Conservation (phyloP, 1,284 basidiomycete species). For the Tetrapyrgos nigripes region DNA sequence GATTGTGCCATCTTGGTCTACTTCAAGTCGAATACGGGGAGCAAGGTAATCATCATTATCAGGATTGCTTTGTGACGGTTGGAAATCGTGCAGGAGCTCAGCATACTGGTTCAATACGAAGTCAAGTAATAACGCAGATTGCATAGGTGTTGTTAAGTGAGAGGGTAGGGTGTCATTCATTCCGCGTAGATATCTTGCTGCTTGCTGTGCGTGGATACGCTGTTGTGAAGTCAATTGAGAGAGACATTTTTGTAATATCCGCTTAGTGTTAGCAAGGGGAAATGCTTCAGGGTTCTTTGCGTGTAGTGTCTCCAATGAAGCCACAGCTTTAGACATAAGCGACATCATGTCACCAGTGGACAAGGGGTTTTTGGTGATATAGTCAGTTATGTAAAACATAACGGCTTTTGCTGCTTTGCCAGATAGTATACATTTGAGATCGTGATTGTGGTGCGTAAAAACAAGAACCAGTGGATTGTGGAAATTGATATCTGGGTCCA, state of each 20-base stretch:
- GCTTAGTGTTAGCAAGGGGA: slow-evolving; percentile 28
- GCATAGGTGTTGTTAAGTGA: slow-evolving; percentile 7
- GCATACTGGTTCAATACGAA: not conserved
- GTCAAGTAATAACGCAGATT: slow-evolving; percentile 1
- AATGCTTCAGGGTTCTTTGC: slow-evolving; percentile 13
- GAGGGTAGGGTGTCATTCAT: slow-evolving; percentile 10
- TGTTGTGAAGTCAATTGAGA: slow-evolving; percentile 24
- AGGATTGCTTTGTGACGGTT: no score
- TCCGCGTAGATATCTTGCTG: slow-evolving; percentile 26
- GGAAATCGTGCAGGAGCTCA: not conserved
- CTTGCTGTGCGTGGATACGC: slow-evolving; percentile 32
- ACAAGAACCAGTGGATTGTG: slow-evolving; percentile 28
- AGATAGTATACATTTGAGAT: slow-evolving; percentile 33
- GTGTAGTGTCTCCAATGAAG: slow-evolving; percentile 27
- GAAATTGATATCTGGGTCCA: slow-evolving; percentile 31
- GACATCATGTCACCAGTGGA: slow-evolving; percentile 23
- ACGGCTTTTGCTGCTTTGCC: slow-evolving; percentile 34
- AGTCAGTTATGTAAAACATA: slow-evolving; percentile 37
- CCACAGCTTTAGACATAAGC: slow-evolving; percentile 18
- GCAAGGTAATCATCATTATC: not conserved
- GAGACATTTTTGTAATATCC: slow-evolving; percentile 25
- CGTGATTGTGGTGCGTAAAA: slow-evolving; percentile 34
- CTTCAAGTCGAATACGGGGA: not conserved
- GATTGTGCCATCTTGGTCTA: not conserved
- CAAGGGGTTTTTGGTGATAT: slow-evolving; percentile 34